Evolutionary conservation across 331 rosid genomes (phyloP), one percentile per base, ranked within the genome.

Genomic region (Telfairia occidentalis): DNA sequence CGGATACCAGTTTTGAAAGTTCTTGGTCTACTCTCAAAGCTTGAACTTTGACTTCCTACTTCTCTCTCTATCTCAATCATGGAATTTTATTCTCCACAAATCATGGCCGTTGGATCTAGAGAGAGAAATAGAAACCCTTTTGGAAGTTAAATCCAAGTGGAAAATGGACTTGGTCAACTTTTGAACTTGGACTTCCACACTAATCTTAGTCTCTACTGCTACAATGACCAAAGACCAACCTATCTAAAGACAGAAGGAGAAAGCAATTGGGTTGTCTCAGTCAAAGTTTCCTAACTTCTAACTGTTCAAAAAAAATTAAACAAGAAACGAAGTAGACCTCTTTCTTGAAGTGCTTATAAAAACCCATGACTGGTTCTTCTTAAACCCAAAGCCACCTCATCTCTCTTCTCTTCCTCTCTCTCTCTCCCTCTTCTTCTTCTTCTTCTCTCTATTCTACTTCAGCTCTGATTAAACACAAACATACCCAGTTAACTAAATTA

Each of bases 151-250:
- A 55, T 34, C 9, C 13, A 61, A 2, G 69, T 61, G 43, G 46
- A 13, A 13, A 55, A 52, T 74, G 40, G 79, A 76, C 73, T 63
- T 63, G 79, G 79, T 76, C 79, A 76, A 73, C 58, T 29, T 63
- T 76, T 45, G 59, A 65, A 61, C 79, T 29, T 43, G 42, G 59
- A 61, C 79, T 50, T 54, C 43, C 63, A 28, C 79, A 45, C 48
- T 48, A 59, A 63, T 29, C 50, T 10, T 32, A 26, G 12, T 46
- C 28, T 29, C 63, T 32, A 30, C 77, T 52, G n/a, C 16, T 23
- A 18, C 50, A 34, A 74, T 37, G 77, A 74, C 77, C 77, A 37
- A 40, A 57, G 78, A 75, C 54, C 71, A 75, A 18, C 34, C 32
- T 19, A 32, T 61, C 70, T 19, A 67, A 10, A 19, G 13, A 30